Evolutionary conservation across 805 yeast genomes (phyloP).

Genomic region (Crinitomyces ghanaensis): DNA sequence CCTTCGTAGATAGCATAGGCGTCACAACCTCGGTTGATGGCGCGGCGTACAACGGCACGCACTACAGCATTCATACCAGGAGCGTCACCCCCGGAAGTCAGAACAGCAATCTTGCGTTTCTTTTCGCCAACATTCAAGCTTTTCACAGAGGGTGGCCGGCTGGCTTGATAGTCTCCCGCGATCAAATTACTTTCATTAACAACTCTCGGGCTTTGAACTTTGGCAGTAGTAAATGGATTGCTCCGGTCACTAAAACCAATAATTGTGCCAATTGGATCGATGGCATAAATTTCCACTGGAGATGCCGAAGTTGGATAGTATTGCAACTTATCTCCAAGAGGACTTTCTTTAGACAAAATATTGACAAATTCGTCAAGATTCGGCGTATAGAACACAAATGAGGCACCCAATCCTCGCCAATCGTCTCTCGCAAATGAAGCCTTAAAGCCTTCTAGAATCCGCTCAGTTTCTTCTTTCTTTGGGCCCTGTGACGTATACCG

Average conservation of each 20-base stretch:
- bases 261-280: conserved; percentile 77
- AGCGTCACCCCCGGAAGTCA: conserved; percentile 98
- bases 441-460: conserved; percentile 13
- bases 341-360: conserved; percentile 21
- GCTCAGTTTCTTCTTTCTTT: conserved; percentile 14
- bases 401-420: conserved; percentile 38
- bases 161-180: conserved; percentile 3
- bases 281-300: conserved; percentile 63
- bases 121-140: conserved; percentile 10
- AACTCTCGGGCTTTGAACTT: conserved; percentile 1
- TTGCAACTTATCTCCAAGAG: conserved; percentile 25
- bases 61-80: conserved; percentile 98
- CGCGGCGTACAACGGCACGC: conserved; percentile 89
- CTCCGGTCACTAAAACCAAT: conserved; percentile 60
- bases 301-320: conserved; percentile 57
- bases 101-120: conserved; percentile 68
- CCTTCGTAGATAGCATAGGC: conserved; percentile 91
- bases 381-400: conserved; percentile 36
- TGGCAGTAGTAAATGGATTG: conserved; percentile 20
- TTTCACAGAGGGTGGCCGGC: conserved; percentile 5
- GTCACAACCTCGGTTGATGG: conserved; percentile 77
- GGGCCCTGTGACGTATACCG: conserved; percentile 21
- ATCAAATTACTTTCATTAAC: background rate
- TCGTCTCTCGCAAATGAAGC: conserved; percentile 24
- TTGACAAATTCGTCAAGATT: conserved; percentile 23